Base-by-base conservation (phyloP, 371 early-diverging fungal species). In the Zancudomyces culisetae region DNA sequence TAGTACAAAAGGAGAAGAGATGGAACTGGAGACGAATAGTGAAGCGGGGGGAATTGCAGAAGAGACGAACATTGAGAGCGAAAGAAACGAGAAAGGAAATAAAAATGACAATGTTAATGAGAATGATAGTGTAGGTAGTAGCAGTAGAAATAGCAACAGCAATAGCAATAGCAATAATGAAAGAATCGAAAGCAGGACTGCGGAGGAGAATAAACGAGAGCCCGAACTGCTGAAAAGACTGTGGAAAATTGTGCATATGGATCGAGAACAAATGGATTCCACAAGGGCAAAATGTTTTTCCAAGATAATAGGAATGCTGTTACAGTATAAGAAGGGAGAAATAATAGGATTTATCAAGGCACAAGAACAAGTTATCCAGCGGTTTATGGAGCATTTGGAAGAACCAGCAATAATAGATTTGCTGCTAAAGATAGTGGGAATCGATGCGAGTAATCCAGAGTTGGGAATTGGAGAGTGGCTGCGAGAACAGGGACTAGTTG, bases 391-490 rank as follows among this genome's bases (percentile, higher is more conserved):
- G 35, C 92, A 94, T 64, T 71, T 95, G 58, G 80, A 80, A 22
- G 81, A 78, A 43, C 78, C 87, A 23, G 78, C 90, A 1, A 80
- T 93, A 42, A 85, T 87, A 63, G 96, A 93, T 61, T 64, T 95
- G 22, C 60, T 92, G 41, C 73, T 95, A 43, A 93, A 89, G 50
- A 69, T 95, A 15, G 84, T 92, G 52, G 85, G 86, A 55, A 65
- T 90, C 52, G 91, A 90, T 55, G 95, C 92, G 59, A 62, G 86
- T 20, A 76, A 85, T 10, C 84, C 87, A 52, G 92, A 83, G 19
- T 75, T 57, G 1, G 61, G 66, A 18, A 59, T 70, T 24, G 55
- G 58, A 26, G 55, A 52, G 85, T 95, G 96, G 96, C 70, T 95
- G 49, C 76, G 78, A 60, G 74, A 76, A 43, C 66, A 84, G 60